Conservation (phyloP, 83 land plant genomes). For the Picea engelmannii region DNA sequence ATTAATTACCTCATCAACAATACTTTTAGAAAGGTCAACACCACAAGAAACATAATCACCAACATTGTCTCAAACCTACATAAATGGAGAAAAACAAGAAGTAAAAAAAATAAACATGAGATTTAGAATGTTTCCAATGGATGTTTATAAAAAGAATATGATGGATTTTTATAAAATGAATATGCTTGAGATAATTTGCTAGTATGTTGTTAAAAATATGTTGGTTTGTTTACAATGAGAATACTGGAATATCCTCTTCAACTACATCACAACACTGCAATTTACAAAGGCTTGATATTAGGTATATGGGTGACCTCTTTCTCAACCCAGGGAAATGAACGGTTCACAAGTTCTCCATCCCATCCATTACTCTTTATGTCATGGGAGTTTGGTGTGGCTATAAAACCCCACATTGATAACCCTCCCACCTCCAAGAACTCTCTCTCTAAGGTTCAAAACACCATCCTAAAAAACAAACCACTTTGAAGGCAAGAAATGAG, state of each 20-base stretch:
- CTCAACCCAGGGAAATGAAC: conserved; percentile 67
- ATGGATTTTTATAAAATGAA: too few relatives aligned
- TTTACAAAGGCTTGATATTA: conserved; percentile 23
- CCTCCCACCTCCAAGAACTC: conserved; percentile 87
- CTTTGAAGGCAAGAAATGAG: conserved; percentile 55
- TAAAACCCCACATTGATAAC: conserved; percentile 91
- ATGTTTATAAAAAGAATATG: not conserved
- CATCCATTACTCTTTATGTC: conserved; percentile 54
- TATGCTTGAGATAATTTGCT: not conserved
- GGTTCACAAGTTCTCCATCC: conserved; percentile 59
- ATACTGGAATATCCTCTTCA: not conserved
- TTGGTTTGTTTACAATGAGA: not conserved
- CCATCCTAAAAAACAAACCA: conserved; percentile 80
- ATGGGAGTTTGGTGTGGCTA: conserved; percentile 59
- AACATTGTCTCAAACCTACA: conserved; percentile 97
- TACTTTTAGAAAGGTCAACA: conserved; percentile 97
- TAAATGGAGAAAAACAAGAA: not conserved
- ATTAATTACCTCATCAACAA: conserved; percentile 97
- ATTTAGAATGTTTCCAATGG: not conserved
- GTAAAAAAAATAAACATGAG: not conserved
- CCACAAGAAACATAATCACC: conserved; percentile 99
- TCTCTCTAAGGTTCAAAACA: conserved; percentile 66
- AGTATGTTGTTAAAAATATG: not conserved
- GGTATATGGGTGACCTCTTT: conserved; percentile 40
- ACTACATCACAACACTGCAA: too few relatives aligned